Percentiles rank a stretch among this genome's conserved stretches.
Conservation (phyloP, 2,329 filamentous ascomycete species). For the Fusarium virguliforme region DNA sequence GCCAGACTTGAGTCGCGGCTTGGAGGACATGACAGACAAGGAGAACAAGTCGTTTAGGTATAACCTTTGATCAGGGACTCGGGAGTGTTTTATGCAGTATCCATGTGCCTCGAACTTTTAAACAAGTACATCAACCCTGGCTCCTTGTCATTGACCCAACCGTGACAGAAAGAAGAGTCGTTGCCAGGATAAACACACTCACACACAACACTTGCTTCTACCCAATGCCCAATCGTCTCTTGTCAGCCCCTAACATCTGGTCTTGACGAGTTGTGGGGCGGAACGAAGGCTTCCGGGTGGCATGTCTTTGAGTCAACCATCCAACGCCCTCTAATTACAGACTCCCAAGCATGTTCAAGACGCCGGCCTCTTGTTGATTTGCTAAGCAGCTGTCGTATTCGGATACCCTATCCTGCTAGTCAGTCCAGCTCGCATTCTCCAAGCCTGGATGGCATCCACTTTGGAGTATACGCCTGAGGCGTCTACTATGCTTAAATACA, state of each 20-base stretch:
- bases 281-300: constrained; percentile 6
- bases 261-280: neutral
- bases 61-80: neutral
- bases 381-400: neutral
- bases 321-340: neutral
- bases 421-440: neutral
- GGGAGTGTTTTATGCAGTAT: too few species aligned
- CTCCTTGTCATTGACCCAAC: neutral
- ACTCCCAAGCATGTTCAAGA: neutral
- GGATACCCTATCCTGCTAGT: neutral
- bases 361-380: neutral
- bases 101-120: neutral
- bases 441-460: neutral
- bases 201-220: neutral
- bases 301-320: neutral
- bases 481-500: neutral
- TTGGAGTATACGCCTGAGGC: neutral
- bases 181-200: too few species aligned
- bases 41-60: constrained; percentile 47
- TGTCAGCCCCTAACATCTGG: neutral
- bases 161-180: too few species aligned
- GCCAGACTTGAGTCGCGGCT: constrained; percentile 54
- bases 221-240: neutral
- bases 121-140: neutral
- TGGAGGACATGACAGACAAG: constrained; percentile 59